Base-by-base conservation (phyloP, 495 filamentous ascomycete species). In the Penicillium bovifimosum region DNA sequence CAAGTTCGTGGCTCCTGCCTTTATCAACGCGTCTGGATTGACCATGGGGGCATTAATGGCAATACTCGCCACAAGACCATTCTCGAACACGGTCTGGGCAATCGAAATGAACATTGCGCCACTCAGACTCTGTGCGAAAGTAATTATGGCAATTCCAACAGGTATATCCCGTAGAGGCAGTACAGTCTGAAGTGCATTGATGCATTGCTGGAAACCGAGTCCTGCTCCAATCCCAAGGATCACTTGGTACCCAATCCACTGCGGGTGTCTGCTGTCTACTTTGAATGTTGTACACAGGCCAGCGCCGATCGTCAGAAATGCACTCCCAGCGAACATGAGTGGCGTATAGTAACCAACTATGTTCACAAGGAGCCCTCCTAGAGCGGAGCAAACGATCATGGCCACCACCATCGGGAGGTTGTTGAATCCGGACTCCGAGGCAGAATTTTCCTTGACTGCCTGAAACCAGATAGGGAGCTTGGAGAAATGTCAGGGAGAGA, bases 401-500 rank as follows among this genome's bases (percentile, higher is more conserved):
- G 71, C 63, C 7, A 92, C 72, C 5, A 95, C 77, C 68, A 89
- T 77, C 0, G 90, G 90, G 8, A 96, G 71, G 53, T 82, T 88
- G 60, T 80, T 80, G 61, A 95, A 84, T 38, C 91, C 91, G 1
- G 86, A 90, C 28, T 80, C 65, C 5, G 82, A 80, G 9, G 90
- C 88, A 1, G 73, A 75, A 1, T 77, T 79, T 38, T 79, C 80
- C 63, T 91, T 83, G 59, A 95, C 83, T 13, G 88, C 83, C 63
- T 96, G 91, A 73, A 96, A 95, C 86, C 86, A 96, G 57, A 92
- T 85, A 0, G 91, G 90, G 7, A 95, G 68, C 74, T 86, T 85
- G 34, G 5, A 46, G 27, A 10, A 2, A 5, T 9, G 14, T 53
- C 45, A 60, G 50, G 41, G 20, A 18, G 13, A 27, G 46, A 48